Conservation (phyloP, 768 basidiomycete species). For the Holtermanniella nyarrowii region DNA sequence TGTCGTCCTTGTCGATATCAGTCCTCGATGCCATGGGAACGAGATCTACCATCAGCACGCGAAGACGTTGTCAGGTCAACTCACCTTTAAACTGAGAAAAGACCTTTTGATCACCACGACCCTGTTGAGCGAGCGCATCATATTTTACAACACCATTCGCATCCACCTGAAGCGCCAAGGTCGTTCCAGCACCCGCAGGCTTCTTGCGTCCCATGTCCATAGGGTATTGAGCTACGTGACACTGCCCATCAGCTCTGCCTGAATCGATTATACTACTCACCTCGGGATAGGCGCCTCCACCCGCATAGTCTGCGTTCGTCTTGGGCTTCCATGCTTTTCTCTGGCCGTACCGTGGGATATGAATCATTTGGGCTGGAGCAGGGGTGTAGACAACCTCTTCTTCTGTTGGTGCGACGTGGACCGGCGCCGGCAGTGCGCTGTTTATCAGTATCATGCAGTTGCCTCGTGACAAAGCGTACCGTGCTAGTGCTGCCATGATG, state of each 20-base stretch:
- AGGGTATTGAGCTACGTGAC: conserved; percentile 94
- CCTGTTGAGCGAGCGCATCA: conserved; percentile 92
- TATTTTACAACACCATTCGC: conserved; percentile 93
- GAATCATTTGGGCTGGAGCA: conserved; percentile 22
- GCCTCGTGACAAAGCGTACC: conserved; percentile 46
- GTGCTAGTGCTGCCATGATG: conserved; percentile 60
- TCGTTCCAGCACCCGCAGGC: conserved; percentile 85
- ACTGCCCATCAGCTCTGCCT: conserved; percentile 49
- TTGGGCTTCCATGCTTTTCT: conserved; percentile 77
- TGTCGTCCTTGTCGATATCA: conserved; percentile 65
- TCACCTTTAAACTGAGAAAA: conserved; percentile 83
- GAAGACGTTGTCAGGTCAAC: conserved; percentile 1
- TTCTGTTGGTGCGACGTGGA: conserved; percentile 27
- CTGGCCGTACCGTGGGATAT: conserved; percentile 73
- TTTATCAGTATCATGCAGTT: background rate
- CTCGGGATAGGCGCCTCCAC: conserved; percentile 41
- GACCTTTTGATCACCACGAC: conserved; percentile 71
- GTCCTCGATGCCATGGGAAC: conserved; percentile 82
- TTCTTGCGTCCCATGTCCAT: conserved; percentile 92
- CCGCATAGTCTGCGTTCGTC: conserved; percentile 69
- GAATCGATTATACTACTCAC: conserved; percentile 15
- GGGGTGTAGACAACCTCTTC: conserved; percentile 12
- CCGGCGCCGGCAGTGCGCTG: conserved; percentile 37
- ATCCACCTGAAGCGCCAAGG: conserved; percentile 92
- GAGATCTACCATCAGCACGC: conserved; percentile 50